Evolutionary conservation across 805 yeast species (phyloP), one percentile per base, ranked within the genome.

Genomic region (Kazachstania bromeliacearum): DNA sequence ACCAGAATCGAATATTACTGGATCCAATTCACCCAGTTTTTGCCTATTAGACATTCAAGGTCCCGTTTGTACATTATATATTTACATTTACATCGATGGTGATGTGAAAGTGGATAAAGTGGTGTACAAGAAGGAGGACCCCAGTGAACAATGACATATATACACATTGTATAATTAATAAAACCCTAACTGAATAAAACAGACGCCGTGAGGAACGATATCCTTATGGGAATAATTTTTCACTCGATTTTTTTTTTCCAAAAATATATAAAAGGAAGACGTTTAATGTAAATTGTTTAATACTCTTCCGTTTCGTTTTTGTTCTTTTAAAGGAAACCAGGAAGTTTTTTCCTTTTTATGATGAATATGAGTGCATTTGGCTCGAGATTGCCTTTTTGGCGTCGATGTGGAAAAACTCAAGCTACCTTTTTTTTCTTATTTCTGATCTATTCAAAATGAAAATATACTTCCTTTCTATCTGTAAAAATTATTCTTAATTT

Each of bases 351-450:
- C 57, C 60, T 49, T 43, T 50, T 61, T 43, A 75, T 84, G 95
- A 84, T 84, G 95, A 84, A 79, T 49, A 66, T 66, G 96, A 87
- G 95, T 85, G 96, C 96, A 87, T 87, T 87, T 87, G 96, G 95
- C 96, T 87, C 95, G 94, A 85, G 95, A 82, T n/a, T n/a, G n/a
- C 47, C 42, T 41, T 37, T 41, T 60, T 71, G 68, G 63, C 70
- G 87, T 82, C 87, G 88, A 72, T 87, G 96, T 87, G 95, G 96
- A 87, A 84, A 84, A 83, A 84, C 70, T 77, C 95, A 73, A 79
- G 96, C 96, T 87, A 87, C 96, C 96, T 87, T 34, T 32, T 71
- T 75, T 60, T 67, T 64, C 64, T 65, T 67, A 65, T 68, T 73
- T 74, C 83, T 77, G 83, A 77, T 44, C 43, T 33, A 31, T 27